Evolutionary conservation across 805 yeast species (phyloP).

Genomic region (Candida caryicola): DNA sequence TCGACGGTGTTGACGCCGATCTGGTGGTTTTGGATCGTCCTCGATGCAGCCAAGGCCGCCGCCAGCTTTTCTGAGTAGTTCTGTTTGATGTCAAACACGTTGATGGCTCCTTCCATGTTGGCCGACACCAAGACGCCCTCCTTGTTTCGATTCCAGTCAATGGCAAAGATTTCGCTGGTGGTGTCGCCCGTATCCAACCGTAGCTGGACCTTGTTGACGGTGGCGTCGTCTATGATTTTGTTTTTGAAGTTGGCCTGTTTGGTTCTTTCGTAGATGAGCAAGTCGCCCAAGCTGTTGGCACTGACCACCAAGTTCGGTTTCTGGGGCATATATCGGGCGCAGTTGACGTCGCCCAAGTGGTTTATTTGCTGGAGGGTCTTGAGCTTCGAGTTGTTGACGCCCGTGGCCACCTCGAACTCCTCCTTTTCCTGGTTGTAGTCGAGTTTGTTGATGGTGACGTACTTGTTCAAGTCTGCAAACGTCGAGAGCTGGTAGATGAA

Average conservation of each 20-base stretch:
- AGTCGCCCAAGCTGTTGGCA: conserved; percentile 61
- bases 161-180: conserved; percentile 58
- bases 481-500: conserved; percentile 33
- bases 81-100: conserved; percentile 63
- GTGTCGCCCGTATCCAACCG: conserved; percentile 33
- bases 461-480: conserved; percentile 29
- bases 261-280: conserved; percentile 75
- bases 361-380: conserved; percentile 54
- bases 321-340: conserved; percentile 73
- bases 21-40: conserved; percentile 5
- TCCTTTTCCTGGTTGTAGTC: conserved; percentile 36
- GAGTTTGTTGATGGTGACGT: conserved; percentile 36
- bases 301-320: conserved; percentile 82
- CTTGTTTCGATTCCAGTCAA: conserved; percentile 67
- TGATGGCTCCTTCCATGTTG: conserved; percentile 60
- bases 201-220: conserved; percentile 49
- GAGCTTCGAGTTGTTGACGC: conserved; percentile 24
- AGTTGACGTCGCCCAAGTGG: conserved; percentile 71
- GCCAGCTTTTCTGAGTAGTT: conserved; percentile 20
- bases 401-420: conserved; percentile 36
- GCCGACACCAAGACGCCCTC: conserved; percentile 63
- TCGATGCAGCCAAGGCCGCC: conserved; percentile 1
- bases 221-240: conserved; percentile 22
- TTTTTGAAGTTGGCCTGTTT: conserved; percentile 53
- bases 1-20: conserved; percentile 68